Percentiles rank a stretch among this genome's conserved stretches.
These are phyloP conservation scores for Saccharomyces pastorianus DNA, from an alignment of 1,139 yeast genomes.

Conservation along the genomic window DNA sequence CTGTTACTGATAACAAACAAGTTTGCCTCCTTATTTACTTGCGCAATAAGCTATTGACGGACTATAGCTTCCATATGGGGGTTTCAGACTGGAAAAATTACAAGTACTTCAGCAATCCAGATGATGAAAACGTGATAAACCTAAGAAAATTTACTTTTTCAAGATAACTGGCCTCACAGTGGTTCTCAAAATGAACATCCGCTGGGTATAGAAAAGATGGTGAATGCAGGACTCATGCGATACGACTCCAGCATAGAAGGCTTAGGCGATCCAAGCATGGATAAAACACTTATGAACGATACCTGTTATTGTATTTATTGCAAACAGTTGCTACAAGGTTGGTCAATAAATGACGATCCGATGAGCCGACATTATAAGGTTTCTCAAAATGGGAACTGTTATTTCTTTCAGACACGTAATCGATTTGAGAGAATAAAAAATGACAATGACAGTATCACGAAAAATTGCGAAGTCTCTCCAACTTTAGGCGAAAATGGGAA, in stretches of 20 bases:
- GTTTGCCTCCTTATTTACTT: conserved; percentile 10
- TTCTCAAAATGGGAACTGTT: conserved; percentile 18
- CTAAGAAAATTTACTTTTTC: conserved; percentile 17
- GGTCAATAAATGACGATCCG: conserved; percentile 17
- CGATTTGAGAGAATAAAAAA: background rate
- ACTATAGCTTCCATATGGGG: conserved; percentile 7
- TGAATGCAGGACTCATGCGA: conserved; percentile 22
- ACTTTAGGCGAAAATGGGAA: background rate
- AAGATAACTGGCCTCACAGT: conserved; percentile 12
- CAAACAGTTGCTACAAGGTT: conserved; percentile 7
- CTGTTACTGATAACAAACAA: conserved; percentile 2
- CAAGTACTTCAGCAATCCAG: conserved; percentile 15
- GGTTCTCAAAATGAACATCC: background rate
- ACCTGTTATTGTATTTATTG: conserved; percentile 26
- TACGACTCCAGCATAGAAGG: conserved; percentile 23
- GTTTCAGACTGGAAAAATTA: conserved; percentile 17
- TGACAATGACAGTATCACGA: background rate
- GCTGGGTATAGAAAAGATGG: conserved; percentile 11
- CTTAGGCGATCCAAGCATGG: conserved; percentile 10
- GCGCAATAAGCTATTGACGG: conserved; percentile 8
- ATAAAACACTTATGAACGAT: conserved; percentile 8
- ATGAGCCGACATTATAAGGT: conserved; percentile 9
- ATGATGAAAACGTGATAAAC: conserved; percentile 6
- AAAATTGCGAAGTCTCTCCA: background rate
- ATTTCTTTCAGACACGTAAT: conserved; percentile 14